Evolutionary conservation across 108 stramenopile species (phyloP), one percentile per base, ranked within the genome.

Genomic region (Nannochloropsis salina): DNA sequence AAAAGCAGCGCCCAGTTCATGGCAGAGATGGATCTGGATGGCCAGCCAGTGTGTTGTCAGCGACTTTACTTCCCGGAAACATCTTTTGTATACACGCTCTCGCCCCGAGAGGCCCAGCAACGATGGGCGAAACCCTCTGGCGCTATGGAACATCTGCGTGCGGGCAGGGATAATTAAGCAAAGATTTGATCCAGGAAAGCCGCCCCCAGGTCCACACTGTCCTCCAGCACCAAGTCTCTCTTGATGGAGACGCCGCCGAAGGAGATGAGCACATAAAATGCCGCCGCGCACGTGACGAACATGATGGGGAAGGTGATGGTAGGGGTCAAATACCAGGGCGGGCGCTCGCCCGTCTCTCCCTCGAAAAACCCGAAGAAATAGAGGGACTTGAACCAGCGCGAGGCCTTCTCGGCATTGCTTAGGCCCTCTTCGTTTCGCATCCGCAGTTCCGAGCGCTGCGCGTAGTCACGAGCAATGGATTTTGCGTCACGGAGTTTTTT

Each of bases 321-420:
- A 41, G 96, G 96, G 80, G 93, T 92, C 81, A 97, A 91, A 88
- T 94, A 94, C 96, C 96, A 97, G 41, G 96, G 96, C 2, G 96
- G 94, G 86, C 94, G 90, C 89, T 95, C 90, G 42, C 95, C 96
- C 15, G 95, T 95, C 89, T 96, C 95, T 42, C 94, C 94, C 88
- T 96, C 96, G 85, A 97, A 97, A 83, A 97, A 92, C 21, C 96
- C 96, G 86, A 96, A 97, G 88, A 97, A 95, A 86, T 97, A 97
- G 47, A 93, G 95, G 41, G 88, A 91, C 86, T 93, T 93, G 21
- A 93, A 88, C 92, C 88, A 89, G 4, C 44, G 45, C 43, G 83
- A 42, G 5, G 44, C 80, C 82, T 85, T 86, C 43, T 89, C 88
- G 5, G 85, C 44, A 2, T 85, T 85, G 3, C 45, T 80, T n/a